phyloP scores from a whole-genome alignment of 768 basidiomycete species.

The Tremella mesenterica region DNA sequence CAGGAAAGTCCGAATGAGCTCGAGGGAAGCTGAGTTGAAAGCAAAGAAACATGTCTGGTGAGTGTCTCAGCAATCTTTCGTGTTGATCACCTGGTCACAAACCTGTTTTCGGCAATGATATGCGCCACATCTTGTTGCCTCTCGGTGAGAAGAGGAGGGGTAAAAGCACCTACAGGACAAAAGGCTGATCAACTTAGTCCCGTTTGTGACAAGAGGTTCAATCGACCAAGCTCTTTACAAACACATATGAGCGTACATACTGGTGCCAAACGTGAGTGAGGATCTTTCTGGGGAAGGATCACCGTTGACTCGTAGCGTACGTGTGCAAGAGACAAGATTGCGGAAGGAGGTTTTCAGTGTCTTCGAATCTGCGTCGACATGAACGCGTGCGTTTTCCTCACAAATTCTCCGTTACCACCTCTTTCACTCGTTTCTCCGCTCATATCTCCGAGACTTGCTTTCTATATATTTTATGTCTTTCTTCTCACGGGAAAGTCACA shows the following conservation, averaged over 20 bases:
- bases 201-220: constrained; percentile 40
- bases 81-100: too few relatives aligned
- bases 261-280: constrained; percentile 38
- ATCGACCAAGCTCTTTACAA: constrained; percentile 34
- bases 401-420: too few relatives aligned
- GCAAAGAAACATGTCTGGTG: constrained; percentile 1
- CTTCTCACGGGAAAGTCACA: too few relatives aligned
- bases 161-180: too few relatives aligned
- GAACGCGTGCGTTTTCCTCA: too few relatives aligned
- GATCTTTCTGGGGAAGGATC: neutral
- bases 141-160: too few relatives aligned
- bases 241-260: constrained; percentile 44
- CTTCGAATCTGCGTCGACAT: constrained; percentile 38
- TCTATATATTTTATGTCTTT: too few relatives aligned
- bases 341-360: constrained; percentile 36
- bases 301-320: constrained; percentile 11
- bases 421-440: too few relatives aligned
- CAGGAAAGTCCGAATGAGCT: neutral
- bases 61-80: neutral
- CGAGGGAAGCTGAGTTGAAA: neutral
- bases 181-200: constrained; percentile 11
- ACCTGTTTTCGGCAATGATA: too few relatives aligned
- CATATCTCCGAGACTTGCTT: too few relatives aligned
- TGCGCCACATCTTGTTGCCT: too few relatives aligned
- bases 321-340: constrained; percentile 22